phyloP scores from a whole-genome alignment of 768 basidiomycete species.

The Amanita brunnescens region DNA sequence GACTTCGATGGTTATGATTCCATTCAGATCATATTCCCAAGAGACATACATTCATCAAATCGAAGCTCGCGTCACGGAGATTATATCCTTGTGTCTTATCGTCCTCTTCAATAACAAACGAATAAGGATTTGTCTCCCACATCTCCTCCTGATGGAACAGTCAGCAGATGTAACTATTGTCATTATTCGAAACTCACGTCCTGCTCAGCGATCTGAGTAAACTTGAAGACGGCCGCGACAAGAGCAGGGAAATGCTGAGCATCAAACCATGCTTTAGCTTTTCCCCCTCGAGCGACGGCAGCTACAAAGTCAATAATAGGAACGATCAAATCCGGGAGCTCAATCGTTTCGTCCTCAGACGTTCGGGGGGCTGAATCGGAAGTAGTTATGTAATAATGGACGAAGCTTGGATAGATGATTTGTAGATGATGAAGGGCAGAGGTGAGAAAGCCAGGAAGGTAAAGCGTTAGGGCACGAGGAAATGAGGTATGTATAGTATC shows the following conservation, averaged over 20 bases:
- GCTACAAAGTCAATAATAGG: conserved; percentile 78
- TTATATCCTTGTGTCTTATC: conserved; percentile 82
- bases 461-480: conserved; percentile 56
- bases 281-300: conserved; percentile 54
- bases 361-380: conserved; percentile 49
- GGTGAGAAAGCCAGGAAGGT: conserved; percentile 53
- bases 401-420: conserved; percentile 49
- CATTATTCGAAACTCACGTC: conserved; percentile 46
- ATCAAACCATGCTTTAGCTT: conserved; percentile 57
- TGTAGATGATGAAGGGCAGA: conserved; percentile 53
- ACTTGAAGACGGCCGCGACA: conserved; percentile 51
- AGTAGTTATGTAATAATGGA: conserved; percentile 50
- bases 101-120: conserved; percentile 91
- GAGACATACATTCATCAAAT: conserved; percentile 59
- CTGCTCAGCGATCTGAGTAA: conserved; percentile 82
- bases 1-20: neutral
- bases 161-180: conserved; percentile 4
- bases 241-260: conserved; percentile 40
- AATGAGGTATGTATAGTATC: conserved; percentile 77
- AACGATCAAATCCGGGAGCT: conserved; percentile 68
- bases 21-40: conserved; percentile 1
- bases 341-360: conserved; percentile 69
- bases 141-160: conserved; percentile 61
- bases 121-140: conserved; percentile 85
- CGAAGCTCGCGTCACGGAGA: conserved; percentile 76